Evolutionary conservation across 306 rosid genomes (phyloP).

Genomic region (Acacia acuminata): DNA sequence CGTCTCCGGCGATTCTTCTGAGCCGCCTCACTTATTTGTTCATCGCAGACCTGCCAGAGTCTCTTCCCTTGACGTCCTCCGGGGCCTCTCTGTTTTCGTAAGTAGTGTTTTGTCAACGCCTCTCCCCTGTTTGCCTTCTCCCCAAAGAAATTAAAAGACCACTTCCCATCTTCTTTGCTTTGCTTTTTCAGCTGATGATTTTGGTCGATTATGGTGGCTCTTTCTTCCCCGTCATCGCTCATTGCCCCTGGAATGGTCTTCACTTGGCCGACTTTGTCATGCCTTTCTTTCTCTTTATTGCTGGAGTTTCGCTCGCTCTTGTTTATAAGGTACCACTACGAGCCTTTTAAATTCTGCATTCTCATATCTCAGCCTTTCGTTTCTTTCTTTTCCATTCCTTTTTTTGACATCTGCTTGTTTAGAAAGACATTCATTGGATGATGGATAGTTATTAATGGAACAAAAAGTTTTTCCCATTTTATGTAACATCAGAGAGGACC

Average conservation of each 20-base stretch:
- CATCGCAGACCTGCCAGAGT: slow-evolving; percentile 41
- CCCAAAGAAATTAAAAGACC: background rate
- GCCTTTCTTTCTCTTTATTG: slow-evolving; percentile 88
- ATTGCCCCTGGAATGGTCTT: slow-evolving; percentile 82
- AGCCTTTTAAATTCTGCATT: background rate
- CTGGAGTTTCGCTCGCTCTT: slow-evolving; percentile 79
- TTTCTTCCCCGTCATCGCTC: slow-evolving; percentile 67
- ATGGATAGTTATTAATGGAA: background rate
- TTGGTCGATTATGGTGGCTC: slow-evolving; percentile 79
- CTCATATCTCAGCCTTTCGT: background rate
- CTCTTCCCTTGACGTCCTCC: slow-evolving; percentile 87
- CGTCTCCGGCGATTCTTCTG: slow-evolving; percentile 30
- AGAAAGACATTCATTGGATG: background rate
- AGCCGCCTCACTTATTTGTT: slow-evolving; percentile 13
- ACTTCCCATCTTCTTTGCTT: background rate
- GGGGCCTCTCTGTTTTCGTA: slow-evolving; percentile 92
- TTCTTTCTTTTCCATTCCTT: background rate
- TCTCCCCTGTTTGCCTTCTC: background rate
- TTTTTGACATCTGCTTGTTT: background rate
- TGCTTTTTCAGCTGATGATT: slow-evolving; percentile 74
- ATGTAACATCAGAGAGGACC: slow-evolving; percentile 52
- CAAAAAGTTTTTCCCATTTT: background rate
- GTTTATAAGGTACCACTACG: slow-evolving; percentile 59
- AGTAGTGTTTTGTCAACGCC: slow-evolving; percentile 27
- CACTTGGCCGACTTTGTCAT: slow-evolving; percentile 85